These are phyloP conservation scores for Saccharum officinarum DNA, from an alignment of 176 grass and related monocot species.

Conservation along the genomic window DNA sequence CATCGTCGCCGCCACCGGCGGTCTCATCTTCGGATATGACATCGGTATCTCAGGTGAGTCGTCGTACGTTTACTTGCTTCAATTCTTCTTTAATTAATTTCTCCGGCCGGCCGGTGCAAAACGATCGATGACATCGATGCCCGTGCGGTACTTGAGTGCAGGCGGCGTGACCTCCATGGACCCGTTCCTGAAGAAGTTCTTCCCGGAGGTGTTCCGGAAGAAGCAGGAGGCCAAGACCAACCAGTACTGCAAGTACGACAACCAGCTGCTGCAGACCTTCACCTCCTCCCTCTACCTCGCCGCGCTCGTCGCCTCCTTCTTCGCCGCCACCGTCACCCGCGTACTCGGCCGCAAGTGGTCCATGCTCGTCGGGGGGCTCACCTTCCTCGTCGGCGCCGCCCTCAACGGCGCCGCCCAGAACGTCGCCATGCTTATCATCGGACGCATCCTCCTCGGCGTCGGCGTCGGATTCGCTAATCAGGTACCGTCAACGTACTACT, in stretches of 20 bases:
- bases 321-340: conserved; percentile 63
- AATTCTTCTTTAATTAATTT: too few species aligned
- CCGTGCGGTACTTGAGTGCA: not conserved
- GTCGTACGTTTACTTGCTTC: too few species aligned
- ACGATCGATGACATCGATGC: too few species aligned
- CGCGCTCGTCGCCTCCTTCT: conserved; percentile 60
- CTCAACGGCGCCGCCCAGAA: conserved; percentile 60
- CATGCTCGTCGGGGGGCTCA: conserved; percentile 63
- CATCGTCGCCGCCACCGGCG: conserved; percentile 60
- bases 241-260: conserved; percentile 83
- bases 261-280: conserved; percentile 68
- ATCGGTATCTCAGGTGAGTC: conserved; percentile 61
- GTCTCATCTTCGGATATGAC: conserved; percentile 73
- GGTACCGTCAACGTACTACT: not conserved
- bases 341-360: conserved; percentile 60
- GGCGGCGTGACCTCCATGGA: conserved; percentile 59
- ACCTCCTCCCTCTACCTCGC: conserved; percentile 78
- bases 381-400: conserved; percentile 57
- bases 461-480: conserved; percentile 63
- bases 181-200: conserved; percentile 56
- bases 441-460: conserved; percentile 57
- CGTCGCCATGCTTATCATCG: conserved; percentile 64
- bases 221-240: conserved; percentile 31
- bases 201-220: conserved; percentile 57
- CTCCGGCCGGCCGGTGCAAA: too few species aligned